These are phyloP conservation scores for Neocucurbitaria cava DNA, from an alignment of 2,329 filamentous ascomycete genomes.

Conservation along the genomic window DNA sequence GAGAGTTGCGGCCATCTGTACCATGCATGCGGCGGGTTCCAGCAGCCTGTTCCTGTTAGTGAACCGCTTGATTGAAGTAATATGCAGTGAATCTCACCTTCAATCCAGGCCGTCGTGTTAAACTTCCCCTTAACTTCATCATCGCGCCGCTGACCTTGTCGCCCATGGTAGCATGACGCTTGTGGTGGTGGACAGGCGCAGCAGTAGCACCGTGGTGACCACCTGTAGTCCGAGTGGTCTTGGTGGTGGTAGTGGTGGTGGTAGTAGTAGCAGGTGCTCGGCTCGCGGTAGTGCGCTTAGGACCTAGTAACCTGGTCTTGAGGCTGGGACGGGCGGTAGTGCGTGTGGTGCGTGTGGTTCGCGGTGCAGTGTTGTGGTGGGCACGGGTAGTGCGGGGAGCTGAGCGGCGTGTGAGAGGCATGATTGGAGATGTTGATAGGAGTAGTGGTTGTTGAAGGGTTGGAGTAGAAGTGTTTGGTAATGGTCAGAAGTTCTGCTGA, in stretches of 20 bases:
- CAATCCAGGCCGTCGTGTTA: conserved; percentile 72
- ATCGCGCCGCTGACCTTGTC: conserved; percentile 82
- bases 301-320: conserved; percentile 61
- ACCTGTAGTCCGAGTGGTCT: conserved; percentile 53
- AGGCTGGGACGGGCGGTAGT: conserved; percentile 56
- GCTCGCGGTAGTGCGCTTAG: conserved; percentile 48
- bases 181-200: conserved; percentile 63
- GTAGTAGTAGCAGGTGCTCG: conserved; percentile 37
- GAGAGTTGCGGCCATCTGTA: conserved; percentile 70
- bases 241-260: conserved; percentile 50
- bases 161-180: conserved; percentile 71
- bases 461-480: conserved; percentile 1
- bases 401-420: conserved; percentile 38
- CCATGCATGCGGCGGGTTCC: conserved; percentile 77
- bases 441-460: conserved; percentile 7
- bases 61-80: not conserved
- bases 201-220: conserved; percentile 38
- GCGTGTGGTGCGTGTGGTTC: conserved; percentile 38
- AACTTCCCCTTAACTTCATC: conserved; percentile 72
- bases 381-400: conserved; percentile 24
- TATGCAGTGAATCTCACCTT: conserved; percentile 60
- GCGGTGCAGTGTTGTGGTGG: conserved; percentile 30
- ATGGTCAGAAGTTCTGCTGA: conserved; percentile 4
- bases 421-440: conserved; percentile 19
- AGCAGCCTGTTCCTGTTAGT: conserved; percentile 62